Base-by-base conservation (phyloP, 169 alveolate genomes). In the Plasmodium knowlesi region DNA sequence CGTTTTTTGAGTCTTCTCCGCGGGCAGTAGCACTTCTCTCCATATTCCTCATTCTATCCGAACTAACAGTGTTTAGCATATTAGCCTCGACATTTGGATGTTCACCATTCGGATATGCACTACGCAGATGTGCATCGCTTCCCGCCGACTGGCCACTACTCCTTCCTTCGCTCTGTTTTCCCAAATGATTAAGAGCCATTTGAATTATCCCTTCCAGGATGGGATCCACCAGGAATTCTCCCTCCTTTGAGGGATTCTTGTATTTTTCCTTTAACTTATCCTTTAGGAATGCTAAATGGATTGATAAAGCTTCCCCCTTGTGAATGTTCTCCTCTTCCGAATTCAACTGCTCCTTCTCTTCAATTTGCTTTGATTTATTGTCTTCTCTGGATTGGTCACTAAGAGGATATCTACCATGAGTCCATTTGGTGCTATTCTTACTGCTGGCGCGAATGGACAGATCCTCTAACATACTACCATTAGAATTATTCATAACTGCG, bases 251-350 rank as follows among this genome's bases (percentile, higher is more conserved):
- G 71, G 25, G 43, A 0, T 84, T 22, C 82, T 84, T 22, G 72
- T 19, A 84, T 10, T 25, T 84, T 54, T 82, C 8, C 57, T 71
- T 84, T 34, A 70, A 71, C 74, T 34, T 71, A 70, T 84, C 37
- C 54, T 70, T 84, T 41, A 84, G 32, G 28, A 41, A n/a, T 70
- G 22, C 70, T 34, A 84, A 67, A 41, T 28, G 50, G 72, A 14
- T 67, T 25, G 92, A 84, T 67, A 71, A n/a, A 41, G 72, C 50
- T 28, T 76, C 83, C 34, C 80, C 6, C 3, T 41, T 22, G n/a
- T 25, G 12, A 41, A 41, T 16, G n/a, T n/a, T 22, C 28, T 37
- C 34, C n/a, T 82, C 16, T 53, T 41, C 22, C 50, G 4, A 81
- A 22, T 57, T 19, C 32, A 34, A 10, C 46, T 41, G 25, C 0